Evolutionary conservation across 768 basidiomycete genomes (phyloP).

Genomic region (Cubamyces lactineus): DNA sequence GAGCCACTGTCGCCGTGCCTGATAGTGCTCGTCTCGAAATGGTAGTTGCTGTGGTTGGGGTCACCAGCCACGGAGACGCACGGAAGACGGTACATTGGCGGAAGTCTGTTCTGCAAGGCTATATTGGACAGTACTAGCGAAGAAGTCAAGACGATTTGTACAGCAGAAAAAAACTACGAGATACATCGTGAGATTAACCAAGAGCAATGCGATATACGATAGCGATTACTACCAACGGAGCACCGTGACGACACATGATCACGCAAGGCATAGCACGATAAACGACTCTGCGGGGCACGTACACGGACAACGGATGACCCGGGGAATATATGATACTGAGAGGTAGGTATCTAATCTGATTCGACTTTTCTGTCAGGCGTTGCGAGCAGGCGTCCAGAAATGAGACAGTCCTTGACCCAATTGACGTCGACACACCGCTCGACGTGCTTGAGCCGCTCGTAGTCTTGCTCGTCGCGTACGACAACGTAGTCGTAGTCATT

Average conservation of each 20-base stretch:
- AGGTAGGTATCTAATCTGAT: background rate
- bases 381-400: conserved; percentile 56
- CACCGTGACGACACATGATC: background rate
- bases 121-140: background rate
- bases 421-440: conserved; percentile 51
- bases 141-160: conserved; percentile 5
- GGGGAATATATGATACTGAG: background rate
- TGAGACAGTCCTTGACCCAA: conserved; percentile 82
- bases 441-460: conserved; percentile 30
- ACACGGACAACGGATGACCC: background rate
- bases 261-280: background rate
- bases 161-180: conserved; percentile 8
- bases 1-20: no score
- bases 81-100: no score
- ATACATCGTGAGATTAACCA: conserved; percentile 9
- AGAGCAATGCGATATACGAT: conserved; percentile 18
- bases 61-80: background rate
- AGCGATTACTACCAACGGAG: conserved; percentile 9
- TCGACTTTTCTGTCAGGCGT: background rate
- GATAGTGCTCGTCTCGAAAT: background rate
- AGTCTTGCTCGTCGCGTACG: conserved; percentile 51
- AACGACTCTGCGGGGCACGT: background rate
- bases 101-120: no score
- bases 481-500: conserved; percentile 63
- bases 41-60: background rate